Evolutionary conservation across 1,139 yeast species (phyloP).

Genomic region (Yamadazyma spencermartinsiae): DNA sequence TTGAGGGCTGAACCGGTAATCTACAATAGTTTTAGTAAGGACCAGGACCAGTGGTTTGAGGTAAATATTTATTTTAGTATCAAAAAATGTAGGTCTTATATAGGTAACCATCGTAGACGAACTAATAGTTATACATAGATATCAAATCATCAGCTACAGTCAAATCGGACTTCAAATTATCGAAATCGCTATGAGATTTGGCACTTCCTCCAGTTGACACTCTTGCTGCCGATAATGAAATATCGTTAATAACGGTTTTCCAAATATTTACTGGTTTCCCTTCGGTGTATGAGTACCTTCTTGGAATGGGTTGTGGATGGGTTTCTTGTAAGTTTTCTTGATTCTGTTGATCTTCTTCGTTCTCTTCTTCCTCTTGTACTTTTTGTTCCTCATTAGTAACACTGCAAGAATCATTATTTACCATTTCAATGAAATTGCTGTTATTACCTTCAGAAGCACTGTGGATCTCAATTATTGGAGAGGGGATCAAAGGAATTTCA

Average conservation of each 20-base stretch:
- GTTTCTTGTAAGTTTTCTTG: background rate
- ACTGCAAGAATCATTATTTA: constrained; percentile 2
- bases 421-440: constrained; percentile 1
- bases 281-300: constrained; percentile 9
- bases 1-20: background rate
- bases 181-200: constrained; percentile 2
- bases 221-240: constrained; percentile 52
- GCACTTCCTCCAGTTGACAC: constrained; percentile 41
- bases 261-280: constrained; percentile 19
- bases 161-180: background rate
- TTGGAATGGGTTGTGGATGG: constrained; percentile 3
- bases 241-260: constrained; percentile 46
- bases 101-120: background rate
- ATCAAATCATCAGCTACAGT: constrained; percentile 9
- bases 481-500: constrained; percentile 11
- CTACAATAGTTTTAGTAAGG: too few species aligned
- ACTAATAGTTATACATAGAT: constrained; percentile 10
- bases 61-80: too few species aligned
- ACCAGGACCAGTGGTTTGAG: too few species aligned
- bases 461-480: constrained; percentile 12
- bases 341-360: background rate
- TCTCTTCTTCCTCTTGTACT: background rate
- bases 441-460: constrained; percentile 2
- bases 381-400: background rate
- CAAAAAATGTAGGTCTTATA: too few species aligned